Conservation (phyloP, 257 asterid genomes). For the Hygrophila difformis region DNA sequence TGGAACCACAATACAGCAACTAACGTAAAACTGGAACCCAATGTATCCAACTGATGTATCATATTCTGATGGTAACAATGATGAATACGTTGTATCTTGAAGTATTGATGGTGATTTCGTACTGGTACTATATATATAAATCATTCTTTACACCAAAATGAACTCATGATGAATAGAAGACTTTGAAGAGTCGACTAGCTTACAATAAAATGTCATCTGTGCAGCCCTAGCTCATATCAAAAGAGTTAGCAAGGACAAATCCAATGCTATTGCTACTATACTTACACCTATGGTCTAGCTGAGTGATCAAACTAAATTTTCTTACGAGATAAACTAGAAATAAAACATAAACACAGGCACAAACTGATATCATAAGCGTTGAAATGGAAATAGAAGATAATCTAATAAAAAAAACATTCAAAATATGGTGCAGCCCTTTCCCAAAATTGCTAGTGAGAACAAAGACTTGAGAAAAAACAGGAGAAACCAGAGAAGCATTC, state of each 20-base stretch:
- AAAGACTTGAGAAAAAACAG: neutral
- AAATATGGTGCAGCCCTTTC: neutral
- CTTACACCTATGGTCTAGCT: neutral
- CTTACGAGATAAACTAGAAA: neutral
- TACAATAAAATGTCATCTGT: neutral
- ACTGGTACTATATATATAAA: no score
- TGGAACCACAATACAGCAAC: slow-evolving; percentile 3
- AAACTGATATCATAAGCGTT: neutral
- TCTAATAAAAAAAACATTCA: neutral
- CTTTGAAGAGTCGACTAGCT: neutral
- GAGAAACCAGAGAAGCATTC: slow-evolving; percentile 9
- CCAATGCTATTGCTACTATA: neutral
- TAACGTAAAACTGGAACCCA: no score
- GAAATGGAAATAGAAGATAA: neutral
- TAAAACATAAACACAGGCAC: neutral
- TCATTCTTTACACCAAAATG: neutral
- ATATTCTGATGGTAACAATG: no score
- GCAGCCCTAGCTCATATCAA: neutral
- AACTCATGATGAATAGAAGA: neutral
- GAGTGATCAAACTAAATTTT: neutral
- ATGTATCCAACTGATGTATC: no score
- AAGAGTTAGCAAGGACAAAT: neutral
- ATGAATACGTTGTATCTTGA: no score
- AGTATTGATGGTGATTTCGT: no score
- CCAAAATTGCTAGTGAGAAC: neutral